Conservation (phyloP, 2,329 filamentous ascomycete species). For the Monilinia vaccinii-corymbosi region DNA sequence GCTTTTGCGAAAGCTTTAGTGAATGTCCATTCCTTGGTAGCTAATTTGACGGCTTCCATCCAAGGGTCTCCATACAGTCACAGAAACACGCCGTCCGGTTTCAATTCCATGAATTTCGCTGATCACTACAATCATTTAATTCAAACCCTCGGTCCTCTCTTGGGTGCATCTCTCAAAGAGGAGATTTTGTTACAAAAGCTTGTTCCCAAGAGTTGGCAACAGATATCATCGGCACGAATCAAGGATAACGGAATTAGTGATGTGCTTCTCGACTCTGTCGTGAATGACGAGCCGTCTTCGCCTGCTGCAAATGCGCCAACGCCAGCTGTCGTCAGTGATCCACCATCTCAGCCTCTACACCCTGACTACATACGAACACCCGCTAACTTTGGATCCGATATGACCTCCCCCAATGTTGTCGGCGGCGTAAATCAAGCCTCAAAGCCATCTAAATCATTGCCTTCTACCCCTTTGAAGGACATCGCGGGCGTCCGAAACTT, state of each 20-base stretch:
- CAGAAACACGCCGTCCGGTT: conserved; percentile 48
- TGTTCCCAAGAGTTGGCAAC: conserved; percentile 60
- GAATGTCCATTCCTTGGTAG: conserved; percentile 66
- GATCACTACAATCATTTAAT: conserved; percentile 75
- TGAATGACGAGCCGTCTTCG: conserved; percentile 13
- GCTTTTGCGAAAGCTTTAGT: conserved; percentile 69
- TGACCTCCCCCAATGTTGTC: too few species aligned
- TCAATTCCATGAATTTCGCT: conserved; percentile 71
- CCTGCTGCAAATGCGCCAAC: neutral
- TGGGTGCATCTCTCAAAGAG: conserved; percentile 76
- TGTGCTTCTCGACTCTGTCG: conserved; percentile 8
- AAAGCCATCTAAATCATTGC: neutral
- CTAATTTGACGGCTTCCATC: conserved; percentile 66
- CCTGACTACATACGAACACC: neutral
- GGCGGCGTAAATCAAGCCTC: neutral
- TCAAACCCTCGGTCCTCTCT: conserved; percentile 64
- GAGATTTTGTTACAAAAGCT: conserved; percentile 65
- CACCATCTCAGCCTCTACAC: neutral
- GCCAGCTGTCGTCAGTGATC: neutral
- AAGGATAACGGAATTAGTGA: conserved; percentile 18
- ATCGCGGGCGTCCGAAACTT: conserved; percentile 59
- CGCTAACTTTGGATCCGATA: neutral
- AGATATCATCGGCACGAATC: conserved; percentile 12
- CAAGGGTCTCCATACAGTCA: conserved; percentile 48
- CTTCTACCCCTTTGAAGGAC: conserved; percentile 17